Evolutionary conservation across 768 basidiomycete genomes (phyloP), one percentile per base, ranked within the genome.

Genomic region (Chalciporus pseudorubinellus): DNA sequence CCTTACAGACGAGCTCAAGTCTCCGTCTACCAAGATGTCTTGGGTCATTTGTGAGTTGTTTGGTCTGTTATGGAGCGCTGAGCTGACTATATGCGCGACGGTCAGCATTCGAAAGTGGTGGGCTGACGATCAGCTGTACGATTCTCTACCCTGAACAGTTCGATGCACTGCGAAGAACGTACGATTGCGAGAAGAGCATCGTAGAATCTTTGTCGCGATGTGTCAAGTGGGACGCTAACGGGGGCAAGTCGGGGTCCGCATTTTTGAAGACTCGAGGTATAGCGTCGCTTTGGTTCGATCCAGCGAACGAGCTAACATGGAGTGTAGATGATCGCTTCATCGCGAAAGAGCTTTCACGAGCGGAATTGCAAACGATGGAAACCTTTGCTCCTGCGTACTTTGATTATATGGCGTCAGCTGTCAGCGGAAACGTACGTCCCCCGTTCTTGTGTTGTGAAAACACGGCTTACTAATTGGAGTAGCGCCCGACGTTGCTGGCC

Each of bases 371-470:
- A 65, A 91, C 92, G 0, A 90, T 98, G 84, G 92, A 95, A 59
- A 91, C 89, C 0, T 98, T 99, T 70, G 95, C 93, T 13, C 97
- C 95, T 0, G 89, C 92, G 2, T 99, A 99, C 68, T 98, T 99
- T 62, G 89, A 95, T 55, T 99, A 98, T 66, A 95, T 98, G 87
- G 89, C 92, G 1, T 92, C 89, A n/a, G 90, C 93, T 2, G 84
- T 97, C 14, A 81, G 84, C 46, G 85, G 86, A 33, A 83, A 90
- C 58, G 94, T 95, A 29, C 51, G 87, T 72, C 10, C 6, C 45
- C 24, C 42, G 42, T 52, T 39, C 36, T 10, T 7, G 19, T 22
- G 11, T 20, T 34, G 42, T 24, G 11, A 28, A 19, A 13, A 43
- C 29, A 11, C 28, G 21, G 3, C 44, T 53, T 51, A 31, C 59